A percentile compares a stretch with the other conserved stretches of the same genome.
Conservation (phyloP, 164 flowering plant genomes). For the Chimonanthus praecox region DNA sequence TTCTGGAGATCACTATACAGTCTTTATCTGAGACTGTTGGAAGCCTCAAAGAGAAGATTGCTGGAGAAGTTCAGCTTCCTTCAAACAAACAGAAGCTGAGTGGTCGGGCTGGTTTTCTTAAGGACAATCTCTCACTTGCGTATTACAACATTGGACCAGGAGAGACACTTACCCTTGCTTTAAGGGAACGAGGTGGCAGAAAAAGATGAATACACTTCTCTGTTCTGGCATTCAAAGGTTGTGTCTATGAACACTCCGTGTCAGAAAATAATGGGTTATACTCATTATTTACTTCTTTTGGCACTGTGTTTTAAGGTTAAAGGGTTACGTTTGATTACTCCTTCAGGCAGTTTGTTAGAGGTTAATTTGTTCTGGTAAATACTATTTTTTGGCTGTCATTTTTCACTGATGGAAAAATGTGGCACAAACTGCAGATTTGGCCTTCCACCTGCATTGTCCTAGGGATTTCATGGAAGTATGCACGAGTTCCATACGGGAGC, state of each 20-base stretch:
- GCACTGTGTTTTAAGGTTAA: neutral
- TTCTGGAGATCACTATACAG: slow-evolving; percentile 74
- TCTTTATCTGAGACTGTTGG: slow-evolving; percentile 83
- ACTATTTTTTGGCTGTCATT: slow-evolving; percentile 11
- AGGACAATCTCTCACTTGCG: slow-evolving; percentile 93
- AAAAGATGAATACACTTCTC: slow-evolving; percentile 48
- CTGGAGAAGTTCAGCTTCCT: slow-evolving; percentile 94
- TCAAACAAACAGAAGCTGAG: slow-evolving; percentile 97
- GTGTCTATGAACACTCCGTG: neutral
- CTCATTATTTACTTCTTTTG: neutral
- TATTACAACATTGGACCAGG: slow-evolving; percentile 80
- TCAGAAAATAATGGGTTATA: neutral
- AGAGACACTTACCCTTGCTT: slow-evolving; percentile 66
- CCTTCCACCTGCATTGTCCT: slow-evolving; percentile 17
- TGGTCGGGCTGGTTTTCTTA: slow-evolving; percentile 93
- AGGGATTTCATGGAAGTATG: slow-evolving; percentile 3
- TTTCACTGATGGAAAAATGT: slow-evolving; percentile 20
- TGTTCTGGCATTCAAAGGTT: slow-evolving; percentile 3
- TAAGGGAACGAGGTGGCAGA: slow-evolving; percentile 99
- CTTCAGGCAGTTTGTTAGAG: neutral
- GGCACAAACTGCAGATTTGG: slow-evolving; percentile 38
- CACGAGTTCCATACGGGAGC: slow-evolving; percentile 9
- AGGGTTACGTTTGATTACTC: neutral
- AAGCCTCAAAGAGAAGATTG: slow-evolving; percentile 93
- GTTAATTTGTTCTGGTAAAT: neutral